phyloP scores from a whole-genome alignment of 371 early-diverging fungal species.

The Conidiobolus incongruus region DNA sequence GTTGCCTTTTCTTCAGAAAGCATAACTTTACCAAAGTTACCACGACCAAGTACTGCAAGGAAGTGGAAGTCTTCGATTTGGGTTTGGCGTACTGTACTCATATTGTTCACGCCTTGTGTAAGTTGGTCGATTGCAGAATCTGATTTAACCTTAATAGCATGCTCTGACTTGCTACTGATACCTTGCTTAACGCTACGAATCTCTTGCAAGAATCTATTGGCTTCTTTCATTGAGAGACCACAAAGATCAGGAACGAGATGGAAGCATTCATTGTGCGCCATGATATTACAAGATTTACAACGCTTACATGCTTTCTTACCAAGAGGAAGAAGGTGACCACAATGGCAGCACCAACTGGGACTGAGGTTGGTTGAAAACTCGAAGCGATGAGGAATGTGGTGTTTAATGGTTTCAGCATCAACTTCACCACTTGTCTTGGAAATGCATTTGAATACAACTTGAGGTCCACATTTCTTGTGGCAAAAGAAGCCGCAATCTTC shows the following conservation, averaged over 20 bases:
- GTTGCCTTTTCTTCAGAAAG: conserved; percentile 70
- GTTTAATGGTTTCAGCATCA: conserved; percentile 20
- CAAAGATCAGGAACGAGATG: conserved; percentile 80
- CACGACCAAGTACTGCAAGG: conserved; percentile 84
- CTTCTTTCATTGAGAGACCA: conserved; percentile 66
- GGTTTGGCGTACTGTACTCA: too few species aligned
- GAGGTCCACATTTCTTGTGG: conserved; percentile 70
- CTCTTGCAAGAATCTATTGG: conserved; percentile 54
- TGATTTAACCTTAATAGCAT: too few species aligned
- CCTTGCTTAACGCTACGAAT: too few species aligned
- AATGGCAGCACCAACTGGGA: conserved; percentile 92
- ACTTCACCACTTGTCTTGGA: conserved; percentile 29
- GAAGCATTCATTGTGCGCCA: conserved; percentile 68
- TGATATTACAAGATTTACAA: conserved; percentile 53
- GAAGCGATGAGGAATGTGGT: conserved; percentile 88
- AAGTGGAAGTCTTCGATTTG: conserved; percentile 71
- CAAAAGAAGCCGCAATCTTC: conserved; percentile 84
- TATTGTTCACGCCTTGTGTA: too few species aligned
- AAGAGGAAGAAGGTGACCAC: conserved; percentile 80
- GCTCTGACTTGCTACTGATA: too few species aligned
- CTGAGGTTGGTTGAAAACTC: conserved; percentile 46
- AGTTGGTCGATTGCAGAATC: too few species aligned
- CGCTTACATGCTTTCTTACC: conserved; percentile 40
- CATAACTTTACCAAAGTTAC: conserved; percentile 96
- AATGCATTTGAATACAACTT: conserved; percentile 80